Conservation (phyloP, 1,284 basidiomycete genomes). For the Schizophyllum commune region DNA sequence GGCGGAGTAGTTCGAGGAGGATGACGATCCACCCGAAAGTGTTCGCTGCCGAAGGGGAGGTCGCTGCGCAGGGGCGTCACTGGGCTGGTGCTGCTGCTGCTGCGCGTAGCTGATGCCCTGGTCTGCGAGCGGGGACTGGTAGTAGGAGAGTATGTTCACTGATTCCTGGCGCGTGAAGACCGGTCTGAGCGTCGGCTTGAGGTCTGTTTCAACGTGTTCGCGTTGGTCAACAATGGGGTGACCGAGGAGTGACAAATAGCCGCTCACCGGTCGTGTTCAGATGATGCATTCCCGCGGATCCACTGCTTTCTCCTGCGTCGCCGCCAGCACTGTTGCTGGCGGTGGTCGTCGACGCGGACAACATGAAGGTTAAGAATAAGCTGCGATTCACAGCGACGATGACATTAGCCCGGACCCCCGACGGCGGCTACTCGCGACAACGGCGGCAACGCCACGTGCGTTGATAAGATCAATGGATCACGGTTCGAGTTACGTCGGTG, state of each 20-base stretch:
- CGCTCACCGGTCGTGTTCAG: neutral
- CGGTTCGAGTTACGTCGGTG: neutral
- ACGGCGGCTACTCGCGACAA: neutral
- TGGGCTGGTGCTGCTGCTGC: constrained; percentile 12
- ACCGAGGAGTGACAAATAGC: neutral
- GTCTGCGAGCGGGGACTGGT: constrained; percentile 30
- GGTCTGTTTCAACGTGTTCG: neutral
- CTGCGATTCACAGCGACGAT: neutral
- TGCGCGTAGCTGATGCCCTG: constrained; percentile 17
- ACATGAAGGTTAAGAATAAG: neutral
- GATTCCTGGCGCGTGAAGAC: neutral
- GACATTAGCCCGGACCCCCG: neutral
- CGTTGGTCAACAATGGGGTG: neutral
- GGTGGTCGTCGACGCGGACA: neutral
- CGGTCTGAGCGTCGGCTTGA: neutral
- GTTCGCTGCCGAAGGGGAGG: constrained; percentile 11
- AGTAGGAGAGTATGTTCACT: constrained; percentile 19
- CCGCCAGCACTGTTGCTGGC: neutral
- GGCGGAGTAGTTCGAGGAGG: constrained; percentile 43
- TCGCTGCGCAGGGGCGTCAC: neutral
- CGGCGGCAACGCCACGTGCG: neutral
- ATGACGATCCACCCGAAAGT: constrained; percentile 27
- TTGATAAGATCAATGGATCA: neutral
- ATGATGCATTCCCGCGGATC: neutral
- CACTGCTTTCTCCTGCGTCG: neutral